phyloP scores from a whole-genome alignment of 2,329 filamentous ascomycete genomes.

The Hymenoscyphus scutula region DNA sequence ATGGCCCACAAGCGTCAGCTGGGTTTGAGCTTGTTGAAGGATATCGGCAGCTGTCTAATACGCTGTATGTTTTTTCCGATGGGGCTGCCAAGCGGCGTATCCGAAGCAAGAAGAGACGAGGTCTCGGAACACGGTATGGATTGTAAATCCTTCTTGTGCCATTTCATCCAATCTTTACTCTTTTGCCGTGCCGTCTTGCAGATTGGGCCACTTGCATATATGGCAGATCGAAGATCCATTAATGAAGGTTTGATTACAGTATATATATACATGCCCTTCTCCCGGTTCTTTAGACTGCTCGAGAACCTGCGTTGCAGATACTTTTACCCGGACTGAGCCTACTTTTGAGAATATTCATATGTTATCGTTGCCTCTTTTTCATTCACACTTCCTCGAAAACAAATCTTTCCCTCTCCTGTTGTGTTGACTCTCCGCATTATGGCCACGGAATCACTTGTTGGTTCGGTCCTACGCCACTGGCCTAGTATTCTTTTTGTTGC shows the following conservation, averaged over 20 bases:
- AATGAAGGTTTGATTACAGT: slow-evolving; percentile 7
- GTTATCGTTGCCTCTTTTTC: not conserved
- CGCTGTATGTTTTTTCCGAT: slow-evolving; percentile 6
- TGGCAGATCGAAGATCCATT: slow-evolving; percentile 2
- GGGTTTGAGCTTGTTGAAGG: not conserved
- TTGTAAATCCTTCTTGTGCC: slow-evolving; percentile 6
- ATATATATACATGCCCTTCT: slow-evolving; percentile 1
- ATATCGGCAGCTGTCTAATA: slow-evolving; percentile 20
- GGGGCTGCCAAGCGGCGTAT: slow-evolving; percentile 4
- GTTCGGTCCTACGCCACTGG: slow-evolving; percentile 41
- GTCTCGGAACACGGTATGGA: not conserved
- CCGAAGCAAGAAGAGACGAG: not conserved
- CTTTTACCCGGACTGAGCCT: not conserved
- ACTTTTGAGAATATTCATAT: not conserved
- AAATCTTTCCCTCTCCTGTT: not conserved
- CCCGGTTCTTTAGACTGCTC: not conserved
- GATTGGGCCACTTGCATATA: slow-evolving; percentile 5
- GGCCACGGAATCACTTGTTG: slow-evolving; percentile 23
- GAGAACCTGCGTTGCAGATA: slow-evolving; percentile 4
- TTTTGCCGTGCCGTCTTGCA: slow-evolving; percentile 14
- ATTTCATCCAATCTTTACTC: not conserved
- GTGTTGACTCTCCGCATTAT: slow-evolving; percentile 15
- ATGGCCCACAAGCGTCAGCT: slow-evolving; percentile 3
- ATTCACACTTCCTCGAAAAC: not conserved
- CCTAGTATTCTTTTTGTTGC: slow-evolving; percentile 37